Base-by-base conservation (phyloP, 2,329 filamentous ascomycete species). In the Aspergillus arachidicola region DNA sequence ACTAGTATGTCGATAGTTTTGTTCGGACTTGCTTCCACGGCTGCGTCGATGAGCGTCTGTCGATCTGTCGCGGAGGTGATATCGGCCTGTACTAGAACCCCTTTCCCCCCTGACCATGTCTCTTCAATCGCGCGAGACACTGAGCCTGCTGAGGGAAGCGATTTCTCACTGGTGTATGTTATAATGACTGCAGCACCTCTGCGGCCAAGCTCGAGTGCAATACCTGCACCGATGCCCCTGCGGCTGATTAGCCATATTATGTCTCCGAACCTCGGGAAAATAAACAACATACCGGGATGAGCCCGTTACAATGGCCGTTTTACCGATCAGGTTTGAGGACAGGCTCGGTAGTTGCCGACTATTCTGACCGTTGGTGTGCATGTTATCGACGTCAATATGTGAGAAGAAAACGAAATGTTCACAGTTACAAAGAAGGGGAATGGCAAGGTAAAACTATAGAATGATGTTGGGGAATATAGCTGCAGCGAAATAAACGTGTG, bases 181-280 rank as follows among this genome's bases (percentile, higher is more conserved):
- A 58, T 36, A 12, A 50, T 28, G 28, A 58, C 57, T 2, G 57
- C n/a, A 6, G 57, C 57, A 16, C 57, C 57, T 43, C 57, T 43
- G 21, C 57, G 43, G 14, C 57, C 57, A 7, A 57, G 23, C 11
- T 57, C 55, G 5, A 45, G 12, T 6, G 55, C 55, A 41, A 57
- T 57, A 0, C 55, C 55, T 6, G 57, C 57, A n/a, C 43, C 57
- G n/a, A 58, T 50, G 26, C 43, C 57, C 21, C 57, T 58, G 28
- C 5, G n/a, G 9, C 11, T 7, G 6, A 23, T 46, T 16, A 50
- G 23, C 21, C 26, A 28, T 28, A 6, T 10, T 4, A 50, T 16
- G 9, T 28, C 21, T 26, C 11, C 21, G 16, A 50, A 12, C 19
- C 7, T 43, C 6, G 4, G 21, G 19, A 12, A 7, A 9, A 19